phyloP scores from a whole-genome alignment of 805 yeast species.

The Kodamaea leandrae region DNA sequence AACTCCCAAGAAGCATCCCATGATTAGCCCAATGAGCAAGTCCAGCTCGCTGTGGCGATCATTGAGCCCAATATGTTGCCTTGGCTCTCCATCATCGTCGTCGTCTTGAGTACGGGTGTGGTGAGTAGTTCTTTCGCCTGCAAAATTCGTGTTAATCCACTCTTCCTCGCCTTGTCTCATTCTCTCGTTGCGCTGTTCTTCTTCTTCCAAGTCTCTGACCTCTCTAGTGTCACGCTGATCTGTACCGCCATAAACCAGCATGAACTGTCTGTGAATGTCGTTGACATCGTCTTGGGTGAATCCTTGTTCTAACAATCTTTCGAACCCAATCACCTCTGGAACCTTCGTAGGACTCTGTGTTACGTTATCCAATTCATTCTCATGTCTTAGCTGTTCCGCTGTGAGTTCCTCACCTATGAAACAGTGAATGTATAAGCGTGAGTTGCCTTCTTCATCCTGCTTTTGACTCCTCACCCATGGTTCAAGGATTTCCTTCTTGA shows the following conservation, averaged over 20 bases:
- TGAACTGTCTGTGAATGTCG: constrained; percentile 72
- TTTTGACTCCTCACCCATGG: constrained; percentile 17
- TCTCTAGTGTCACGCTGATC: constrained; percentile 11
- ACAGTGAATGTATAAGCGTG: constrained; percentile 66
- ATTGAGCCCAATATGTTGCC: constrained; percentile 24
- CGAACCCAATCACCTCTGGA: constrained; percentile 82
- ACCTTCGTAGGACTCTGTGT: constrained; percentile 49
- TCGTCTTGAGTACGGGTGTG: not conserved
- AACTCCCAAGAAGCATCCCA: constrained; percentile 78
- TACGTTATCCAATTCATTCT: constrained; percentile 53
- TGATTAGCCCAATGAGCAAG: constrained; percentile 40
- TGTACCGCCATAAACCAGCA: constrained; percentile 48
- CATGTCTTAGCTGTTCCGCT: constrained; percentile 46
- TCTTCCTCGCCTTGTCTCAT: constrained; percentile 73
- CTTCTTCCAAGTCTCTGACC: constrained; percentile 40
- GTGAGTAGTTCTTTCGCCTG: constrained; percentile 23
- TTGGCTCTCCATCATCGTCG: constrained; percentile 6
- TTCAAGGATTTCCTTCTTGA: constrained; percentile 48
- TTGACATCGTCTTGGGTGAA: constrained; percentile 74
- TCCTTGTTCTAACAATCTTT: constrained; percentile 78
- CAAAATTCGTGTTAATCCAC: constrained; percentile 72
- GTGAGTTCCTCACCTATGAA: constrained; percentile 67
- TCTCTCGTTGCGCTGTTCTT: constrained; percentile 37
- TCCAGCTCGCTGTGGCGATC: constrained; percentile 52
- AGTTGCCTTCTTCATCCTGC: constrained; percentile 13